Evolutionary conservation across 2,329 filamentous ascomycete genomes (phyloP).

Genomic region (Erysiphe pulchra): DNA sequence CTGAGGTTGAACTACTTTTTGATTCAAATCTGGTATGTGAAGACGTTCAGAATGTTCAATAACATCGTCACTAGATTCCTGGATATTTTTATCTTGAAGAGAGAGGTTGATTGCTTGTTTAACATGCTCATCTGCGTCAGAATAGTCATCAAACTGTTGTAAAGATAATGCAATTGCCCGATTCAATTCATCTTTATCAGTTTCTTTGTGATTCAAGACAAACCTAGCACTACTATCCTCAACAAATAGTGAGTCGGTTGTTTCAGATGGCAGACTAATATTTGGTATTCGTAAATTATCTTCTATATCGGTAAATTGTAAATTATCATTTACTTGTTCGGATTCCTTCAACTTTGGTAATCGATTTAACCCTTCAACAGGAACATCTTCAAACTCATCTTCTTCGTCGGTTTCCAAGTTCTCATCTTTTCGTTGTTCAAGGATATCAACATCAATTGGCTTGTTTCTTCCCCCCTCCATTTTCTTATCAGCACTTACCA

Average conservation of each 20-base stretch:
- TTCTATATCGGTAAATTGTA: constrained; percentile 9
- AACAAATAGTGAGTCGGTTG: constrained; percentile 11
- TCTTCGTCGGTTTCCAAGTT: constrained; percentile 35
- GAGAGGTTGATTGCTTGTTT: constrained; percentile 67
- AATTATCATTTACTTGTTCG: constrained; percentile 7
- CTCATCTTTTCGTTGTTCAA: constrained; percentile 28
- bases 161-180: constrained; percentile 67
- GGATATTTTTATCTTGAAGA: constrained; percentile 34
- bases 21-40: constrained; percentile 26
- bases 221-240: constrained; percentile 4
- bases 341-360: constrained; percentile 10
- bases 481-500: constrained; percentile 67
- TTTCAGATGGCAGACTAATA: constrained; percentile 1
- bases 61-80: constrained; percentile 12
- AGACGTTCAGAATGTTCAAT: constrained; percentile 24
- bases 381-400: constrained; percentile 20
- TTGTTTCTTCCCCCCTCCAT: constrained; percentile 48
- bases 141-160: constrained; percentile 10
- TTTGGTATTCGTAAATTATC: constrained; percentile 6
- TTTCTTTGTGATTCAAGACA: constrained; percentile 3
- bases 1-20: constrained; percentile 23
- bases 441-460: constrained; percentile 72
- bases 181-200: constrained; percentile 33
- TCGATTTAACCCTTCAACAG: constrained; percentile 14
- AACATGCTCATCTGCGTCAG: constrained; percentile 42